phyloP scores from a whole-genome alignment of 2,329 filamentous ascomycete species.

The Phoma herbarum region DNA sequence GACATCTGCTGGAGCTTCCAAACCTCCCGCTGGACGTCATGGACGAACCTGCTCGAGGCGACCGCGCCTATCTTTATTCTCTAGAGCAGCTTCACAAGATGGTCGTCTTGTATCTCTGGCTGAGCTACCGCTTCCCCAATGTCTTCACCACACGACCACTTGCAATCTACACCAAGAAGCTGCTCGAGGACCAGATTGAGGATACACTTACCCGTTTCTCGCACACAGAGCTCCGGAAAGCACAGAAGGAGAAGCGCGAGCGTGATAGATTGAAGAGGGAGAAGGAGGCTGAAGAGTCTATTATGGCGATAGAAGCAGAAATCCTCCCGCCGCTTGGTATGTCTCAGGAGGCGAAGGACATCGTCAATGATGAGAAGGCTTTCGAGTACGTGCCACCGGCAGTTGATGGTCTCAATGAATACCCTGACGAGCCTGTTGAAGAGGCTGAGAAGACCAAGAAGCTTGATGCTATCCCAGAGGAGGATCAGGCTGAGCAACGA shows the following conservation, averaged over 20 bases:
- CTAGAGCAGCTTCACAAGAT: slow-evolving; percentile 83
- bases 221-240: slow-evolving; percentile 34
- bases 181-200: slow-evolving; percentile 81
- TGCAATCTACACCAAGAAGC: slow-evolving; percentile 78
- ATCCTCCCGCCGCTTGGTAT: slow-evolving; percentile 18
- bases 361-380: slow-evolving; percentile 27
- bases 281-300: slow-evolving; percentile 16
- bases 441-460: slow-evolving; percentile 1
- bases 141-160: slow-evolving; percentile 79
- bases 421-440: slow-evolving; percentile 29
- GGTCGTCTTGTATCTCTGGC: slow-evolving; percentile 88
- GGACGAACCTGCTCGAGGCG: slow-evolving; percentile 61
- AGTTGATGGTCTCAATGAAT: slow-evolving; percentile 28
- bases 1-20: slow-evolving; percentile 74
- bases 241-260: slow-evolving; percentile 17
- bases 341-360: slow-evolving; percentile 25
- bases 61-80: slow-evolving; percentile 67
- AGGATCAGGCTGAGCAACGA: not conserved
- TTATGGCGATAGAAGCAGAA: slow-evolving; percentile 1
- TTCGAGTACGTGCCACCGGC: slow-evolving; percentile 8
- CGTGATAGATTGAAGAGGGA: slow-evolving; percentile 14
- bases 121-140: slow-evolving; percentile 86
- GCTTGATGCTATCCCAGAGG: slow-evolving; percentile 3
- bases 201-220: slow-evolving; percentile 67
- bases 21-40: slow-evolving; percentile 77